Conservation (phyloP, 306 rosid genomes). For the Pueraria montana region DNA sequence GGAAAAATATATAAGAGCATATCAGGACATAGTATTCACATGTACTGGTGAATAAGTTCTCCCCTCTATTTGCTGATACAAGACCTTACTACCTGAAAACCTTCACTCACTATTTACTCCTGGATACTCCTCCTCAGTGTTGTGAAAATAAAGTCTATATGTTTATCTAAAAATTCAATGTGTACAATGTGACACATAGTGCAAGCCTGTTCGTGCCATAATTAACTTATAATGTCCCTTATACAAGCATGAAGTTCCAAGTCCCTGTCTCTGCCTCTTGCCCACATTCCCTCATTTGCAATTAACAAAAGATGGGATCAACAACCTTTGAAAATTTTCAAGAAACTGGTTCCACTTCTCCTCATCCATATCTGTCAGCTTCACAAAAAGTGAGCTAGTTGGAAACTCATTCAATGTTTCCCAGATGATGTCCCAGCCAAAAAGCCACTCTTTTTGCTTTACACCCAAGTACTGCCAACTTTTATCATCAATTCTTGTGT, state of each 20-base stretch:
- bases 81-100: conserved; percentile 29
- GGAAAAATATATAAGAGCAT: conserved; percentile 18
- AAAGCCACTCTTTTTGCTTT: conserved; percentile 53
- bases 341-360: conserved; percentile 73
- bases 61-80: conserved; percentile 37
- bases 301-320: conserved; percentile 62
- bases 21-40: conserved; percentile 34
- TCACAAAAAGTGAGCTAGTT: conserved; percentile 63
- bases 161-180: conserved; percentile 21
- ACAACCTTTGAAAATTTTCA: conserved; percentile 63
- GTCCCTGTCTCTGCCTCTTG: conserved; percentile 74
- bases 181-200: conserved; percentile 34
- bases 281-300: conserved; percentile 51
- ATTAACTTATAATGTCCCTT: conserved; percentile 46
- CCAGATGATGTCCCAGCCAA: conserved; percentile 60
- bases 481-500: background rate
- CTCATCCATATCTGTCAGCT: conserved; percentile 70
- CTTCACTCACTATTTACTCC: conserved; percentile 9
- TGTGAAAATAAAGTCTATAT: conserved; percentile 26
- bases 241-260: conserved; percentile 81
- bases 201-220: conserved; percentile 7
- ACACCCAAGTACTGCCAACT: conserved; percentile 57
- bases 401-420: conserved; percentile 66
- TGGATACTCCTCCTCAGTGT: background rate
- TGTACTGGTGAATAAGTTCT: background rate